These are phyloP conservation scores for Penicillium sp. DNA, from an alignment of 2,329 filamentous ascomycete species.

Conservation along the genomic window DNA sequence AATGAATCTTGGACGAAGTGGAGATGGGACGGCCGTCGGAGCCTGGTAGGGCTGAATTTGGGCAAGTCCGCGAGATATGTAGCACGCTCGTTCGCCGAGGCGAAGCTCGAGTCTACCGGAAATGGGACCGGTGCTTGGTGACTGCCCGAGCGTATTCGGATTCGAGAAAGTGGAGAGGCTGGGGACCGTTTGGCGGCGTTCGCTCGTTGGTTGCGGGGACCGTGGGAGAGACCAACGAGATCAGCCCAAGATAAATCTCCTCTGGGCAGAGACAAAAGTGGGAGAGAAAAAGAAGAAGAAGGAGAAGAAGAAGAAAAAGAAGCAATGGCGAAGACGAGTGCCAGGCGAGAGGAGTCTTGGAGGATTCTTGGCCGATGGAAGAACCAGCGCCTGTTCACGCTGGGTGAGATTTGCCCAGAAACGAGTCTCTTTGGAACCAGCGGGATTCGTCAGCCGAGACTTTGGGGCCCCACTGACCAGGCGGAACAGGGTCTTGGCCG, in stretches of 20 bases:
- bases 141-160: slow-evolving; percentile 5
- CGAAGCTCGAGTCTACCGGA: neutral
- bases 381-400: slow-evolving; percentile 17
- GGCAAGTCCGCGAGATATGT: neutral
- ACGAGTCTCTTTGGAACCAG: slow-evolving; percentile 21
- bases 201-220: slow-evolving; percentile 5
- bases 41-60: slow-evolving; percentile 25
- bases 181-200: neutral
- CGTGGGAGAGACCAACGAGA: neutral
- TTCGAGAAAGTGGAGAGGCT: slow-evolving; percentile 9
- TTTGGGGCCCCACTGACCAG: slow-evolving; percentile 26
- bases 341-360: slow-evolving; percentile 20
- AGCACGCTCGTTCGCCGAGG: neutral
- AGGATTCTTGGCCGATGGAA: slow-evolving; percentile 27
- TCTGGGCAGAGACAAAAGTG: slow-evolving; percentile 11
- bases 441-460: slow-evolving; percentile 35
- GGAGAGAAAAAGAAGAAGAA: slow-evolving; percentile 12
- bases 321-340: slow-evolving; percentile 11
- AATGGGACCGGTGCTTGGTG: neutral
- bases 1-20: slow-evolving; percentile 9
- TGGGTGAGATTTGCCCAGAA: slow-evolving; percentile 25
- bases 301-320: slow-evolving; percentile 3
- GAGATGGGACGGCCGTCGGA: slow-evolving; percentile 17
- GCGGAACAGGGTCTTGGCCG: slow-evolving; percentile 31
- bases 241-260: neutral